Conservation (phyloP, 306 rosid species). For the Begonia peltatifolia region DNA sequence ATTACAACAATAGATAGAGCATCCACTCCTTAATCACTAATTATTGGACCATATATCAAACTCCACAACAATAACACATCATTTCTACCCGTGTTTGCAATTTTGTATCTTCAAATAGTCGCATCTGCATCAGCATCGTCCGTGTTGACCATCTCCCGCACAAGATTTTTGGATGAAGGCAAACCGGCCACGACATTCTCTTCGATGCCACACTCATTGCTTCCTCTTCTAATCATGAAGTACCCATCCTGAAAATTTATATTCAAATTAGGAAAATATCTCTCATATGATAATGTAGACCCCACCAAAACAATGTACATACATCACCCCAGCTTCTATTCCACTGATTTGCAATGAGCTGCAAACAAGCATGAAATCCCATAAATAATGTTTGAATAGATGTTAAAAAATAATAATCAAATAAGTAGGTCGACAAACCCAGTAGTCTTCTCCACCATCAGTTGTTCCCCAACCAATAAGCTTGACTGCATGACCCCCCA, state of each 20-base stretch:
- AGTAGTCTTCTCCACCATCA: slow-evolving; percentile 69
- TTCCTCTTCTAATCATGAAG: slow-evolving; percentile 83
- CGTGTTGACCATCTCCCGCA: slow-evolving; percentile 25
- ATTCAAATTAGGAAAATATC: neutral
- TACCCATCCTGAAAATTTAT: slow-evolving; percentile 68
- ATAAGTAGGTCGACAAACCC: slow-evolving; percentile 41
- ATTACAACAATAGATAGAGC: too few species aligned
- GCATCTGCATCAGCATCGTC: slow-evolving; percentile 23
- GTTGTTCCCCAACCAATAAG: slow-evolving; percentile 94
- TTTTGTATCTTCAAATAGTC: neutral
- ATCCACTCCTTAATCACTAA: too few species aligned
- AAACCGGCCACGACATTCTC: slow-evolving; percentile 66
- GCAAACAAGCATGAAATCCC: slow-evolving; percentile 21
- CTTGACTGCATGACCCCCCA: slow-evolving; percentile 97
- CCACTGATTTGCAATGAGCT: slow-evolving; percentile 99
- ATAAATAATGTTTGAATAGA: neutral
- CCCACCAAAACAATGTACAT: slow-evolving; percentile 11
- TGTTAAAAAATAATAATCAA: slow-evolving; percentile 4
- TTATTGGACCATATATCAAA: too few species aligned
- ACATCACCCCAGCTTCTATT: slow-evolving; percentile 93
- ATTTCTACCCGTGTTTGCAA: too few species aligned
- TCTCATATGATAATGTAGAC: too few species aligned
- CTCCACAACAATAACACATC: too few species aligned
- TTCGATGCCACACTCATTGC: slow-evolving; percentile 89
- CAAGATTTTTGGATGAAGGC: slow-evolving; percentile 57